Conservation (phyloP, 2,329 filamentous ascomycete genomes). For the Cucurbitaria berberidis region DNA sequence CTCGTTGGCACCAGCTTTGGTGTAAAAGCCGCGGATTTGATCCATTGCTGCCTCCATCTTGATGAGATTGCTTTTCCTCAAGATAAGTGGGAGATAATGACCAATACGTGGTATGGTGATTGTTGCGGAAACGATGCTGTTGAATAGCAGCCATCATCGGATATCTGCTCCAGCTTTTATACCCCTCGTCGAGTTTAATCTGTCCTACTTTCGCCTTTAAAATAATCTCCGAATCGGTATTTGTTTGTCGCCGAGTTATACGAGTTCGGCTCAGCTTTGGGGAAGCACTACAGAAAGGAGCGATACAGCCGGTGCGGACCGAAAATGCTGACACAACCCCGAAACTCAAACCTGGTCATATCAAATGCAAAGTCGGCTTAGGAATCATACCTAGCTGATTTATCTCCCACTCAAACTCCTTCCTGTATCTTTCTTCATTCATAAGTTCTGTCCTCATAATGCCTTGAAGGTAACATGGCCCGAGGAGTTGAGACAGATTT, state of each 20-base stretch:
- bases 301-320: background rate
- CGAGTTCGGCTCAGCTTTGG: background rate
- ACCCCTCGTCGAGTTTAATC: background rate
- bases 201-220: background rate
- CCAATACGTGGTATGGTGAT: background rate
- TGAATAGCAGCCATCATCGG: background rate
- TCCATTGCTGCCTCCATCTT: constrained; percentile 30
- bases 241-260: background rate
- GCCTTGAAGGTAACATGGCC: constrained; percentile 4
- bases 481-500: background rate
- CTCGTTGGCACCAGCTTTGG: constrained; percentile 20
- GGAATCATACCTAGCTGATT: background rate
- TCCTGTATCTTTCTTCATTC: background rate
- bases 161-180: background rate
- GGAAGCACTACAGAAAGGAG: background rate
- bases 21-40: constrained; percentile 28
- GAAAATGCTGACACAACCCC: background rate
- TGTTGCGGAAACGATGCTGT: background rate
- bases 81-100: background rate
- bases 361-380: constrained; percentile 1
- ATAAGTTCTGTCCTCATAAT: constrained; percentile 3
- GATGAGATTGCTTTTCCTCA: background rate
- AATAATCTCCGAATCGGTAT: background rate
- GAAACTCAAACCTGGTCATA: background rate
- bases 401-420: background rate